Evolutionary conservation across 1,139 yeast species (phyloP).

Genomic region (Magnusiomyces tetraspermus): DNA sequence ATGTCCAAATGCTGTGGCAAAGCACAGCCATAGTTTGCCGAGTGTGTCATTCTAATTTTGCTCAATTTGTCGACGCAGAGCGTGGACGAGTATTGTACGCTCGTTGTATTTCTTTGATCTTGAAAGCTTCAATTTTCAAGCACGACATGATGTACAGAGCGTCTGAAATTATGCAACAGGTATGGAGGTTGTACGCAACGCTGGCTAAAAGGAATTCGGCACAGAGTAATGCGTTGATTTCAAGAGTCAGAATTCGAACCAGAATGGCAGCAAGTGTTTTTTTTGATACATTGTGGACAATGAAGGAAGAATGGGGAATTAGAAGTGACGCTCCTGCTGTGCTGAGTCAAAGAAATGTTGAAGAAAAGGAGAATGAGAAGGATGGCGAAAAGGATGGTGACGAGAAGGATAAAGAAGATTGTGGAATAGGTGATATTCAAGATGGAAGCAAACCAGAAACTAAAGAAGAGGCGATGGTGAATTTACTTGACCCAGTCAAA

Average conservation of each 20-base stretch:
- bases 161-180: constrained; percentile 85
- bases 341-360: constrained; percentile 25
- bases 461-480: not conserved
- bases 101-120: constrained; percentile 58
- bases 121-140: constrained; percentile 73
- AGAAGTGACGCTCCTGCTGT: constrained; percentile 32
- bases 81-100: constrained; percentile 66
- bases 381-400: not conserved
- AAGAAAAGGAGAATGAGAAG: constrained; percentile 19
- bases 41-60: constrained; percentile 64
- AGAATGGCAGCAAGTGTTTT: constrained; percentile 89
- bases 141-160: constrained; percentile 91
- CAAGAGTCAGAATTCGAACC: constrained; percentile 49
- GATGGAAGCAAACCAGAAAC: constrained; percentile 4
- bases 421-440: not conserved
- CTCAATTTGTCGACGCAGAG: constrained; percentile 54
- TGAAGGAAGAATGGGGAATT: constrained; percentile 73
- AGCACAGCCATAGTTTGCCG: constrained; percentile 78
- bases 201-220: constrained; percentile 37
- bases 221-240: constrained; percentile 13
- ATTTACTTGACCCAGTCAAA: not conserved
- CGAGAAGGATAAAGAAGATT: constrained; percentile 6
- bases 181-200: constrained; percentile 77
- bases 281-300: constrained; percentile 76
- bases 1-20: constrained; percentile 79